Conservation (phyloP, 2,329 filamentous ascomycete genomes). For the Diaporthe vexans region DNA sequence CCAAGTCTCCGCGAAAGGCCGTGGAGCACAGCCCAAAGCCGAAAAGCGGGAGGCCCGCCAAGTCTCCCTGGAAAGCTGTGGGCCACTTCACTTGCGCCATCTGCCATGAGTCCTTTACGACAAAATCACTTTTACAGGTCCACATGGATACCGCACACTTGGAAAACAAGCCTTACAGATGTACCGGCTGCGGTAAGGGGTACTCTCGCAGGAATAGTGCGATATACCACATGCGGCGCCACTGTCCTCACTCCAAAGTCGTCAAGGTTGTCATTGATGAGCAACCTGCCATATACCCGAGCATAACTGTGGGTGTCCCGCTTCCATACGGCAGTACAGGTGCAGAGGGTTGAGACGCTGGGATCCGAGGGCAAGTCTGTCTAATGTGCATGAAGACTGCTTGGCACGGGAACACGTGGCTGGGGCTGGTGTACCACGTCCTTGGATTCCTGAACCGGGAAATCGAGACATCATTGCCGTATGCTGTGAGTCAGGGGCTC, state of each 20-base stretch:
- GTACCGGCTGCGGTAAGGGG: constrained; percentile 11
- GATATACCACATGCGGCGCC: background rate
- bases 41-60: background rate
- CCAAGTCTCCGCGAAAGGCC: background rate
- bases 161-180: constrained; percentile 15
- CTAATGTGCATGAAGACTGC: background rate
- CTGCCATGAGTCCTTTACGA: background rate
- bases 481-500: background rate
- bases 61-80: background rate
- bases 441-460: background rate
- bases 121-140: background rate
- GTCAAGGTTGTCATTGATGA: constrained; percentile 1
- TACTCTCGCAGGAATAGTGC: constrained; percentile 2
- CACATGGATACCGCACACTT: constrained; percentile 2
- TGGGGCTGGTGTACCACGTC: background rate
- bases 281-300: background rate
- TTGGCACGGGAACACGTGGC: background rate
- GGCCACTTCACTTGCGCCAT: constrained; percentile 1
- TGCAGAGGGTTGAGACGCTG: background rate
- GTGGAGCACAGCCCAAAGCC: background rate
- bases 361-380: background rate
- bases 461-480: background rate
- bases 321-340: background rate
- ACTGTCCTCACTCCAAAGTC: background rate
- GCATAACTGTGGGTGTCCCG: constrained; percentile 18